Percentiles rank a stretch among this genome's conserved stretches.
Conservation (phyloP, 164 flowering plant genomes). For the Akebia trifoliata region DNA sequence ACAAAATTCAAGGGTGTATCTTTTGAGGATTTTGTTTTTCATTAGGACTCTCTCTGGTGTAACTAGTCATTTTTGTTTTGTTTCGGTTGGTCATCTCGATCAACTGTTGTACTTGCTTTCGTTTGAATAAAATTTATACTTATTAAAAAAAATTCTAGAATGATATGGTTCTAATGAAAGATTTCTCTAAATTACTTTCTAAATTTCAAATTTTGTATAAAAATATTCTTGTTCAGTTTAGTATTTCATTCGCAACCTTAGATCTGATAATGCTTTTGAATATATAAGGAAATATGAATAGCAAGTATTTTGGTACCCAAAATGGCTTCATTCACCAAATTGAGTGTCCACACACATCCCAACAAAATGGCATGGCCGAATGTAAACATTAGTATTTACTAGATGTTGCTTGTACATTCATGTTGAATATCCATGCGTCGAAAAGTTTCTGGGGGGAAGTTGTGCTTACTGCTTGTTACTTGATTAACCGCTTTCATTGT, state of each 20-base stretch:
- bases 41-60: too few species aligned
- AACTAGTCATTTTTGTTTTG: too few species aligned
- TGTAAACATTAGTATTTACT: not conserved
- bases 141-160: too few species aligned
- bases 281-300: not conserved
- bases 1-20: too few species aligned
- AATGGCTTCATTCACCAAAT: not conserved
- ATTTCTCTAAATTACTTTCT: not conserved
- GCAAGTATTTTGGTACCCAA: not conserved
- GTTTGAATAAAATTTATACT: too few species aligned
- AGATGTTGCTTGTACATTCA: not conserved
- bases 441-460: too few species aligned
- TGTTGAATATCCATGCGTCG: not conserved
- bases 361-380: not conserved
- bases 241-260: not conserved
- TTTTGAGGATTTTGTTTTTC: too few species aligned
- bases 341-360: not conserved
- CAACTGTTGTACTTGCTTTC: too few species aligned
- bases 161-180: not conserved
- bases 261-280: slow-evolving; percentile 6
- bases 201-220: not conserved
- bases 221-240: not conserved
- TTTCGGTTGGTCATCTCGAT: too few species aligned
- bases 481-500: not conserved
- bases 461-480: not conserved